Percentiles rank a stretch among this genome's conserved stretches.
Conservation (phyloP, 306 rosid species). For the Spatholobus suberectus region DNA sequence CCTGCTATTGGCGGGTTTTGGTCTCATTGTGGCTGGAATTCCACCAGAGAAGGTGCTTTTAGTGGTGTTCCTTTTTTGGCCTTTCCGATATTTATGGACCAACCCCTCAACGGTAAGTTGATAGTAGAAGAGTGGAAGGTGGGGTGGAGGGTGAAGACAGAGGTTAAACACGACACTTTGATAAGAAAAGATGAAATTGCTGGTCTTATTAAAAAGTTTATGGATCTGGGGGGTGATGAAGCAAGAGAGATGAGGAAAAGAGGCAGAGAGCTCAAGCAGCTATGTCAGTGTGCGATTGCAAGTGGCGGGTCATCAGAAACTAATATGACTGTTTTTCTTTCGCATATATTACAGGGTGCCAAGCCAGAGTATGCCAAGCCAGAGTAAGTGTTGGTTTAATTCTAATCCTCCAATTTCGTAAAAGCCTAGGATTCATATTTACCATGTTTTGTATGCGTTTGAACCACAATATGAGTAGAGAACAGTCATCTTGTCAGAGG, state of each 20-base stretch:
- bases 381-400: not conserved
- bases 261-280: conserved; percentile 37
- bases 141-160: conserved; percentile 60
- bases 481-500: too few species aligned
- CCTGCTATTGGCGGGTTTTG: conserved; percentile 62
- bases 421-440: not conserved
- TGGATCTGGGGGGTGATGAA: conserved; percentile 51
- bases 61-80: conserved; percentile 64
- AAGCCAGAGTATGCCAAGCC: too few species aligned
- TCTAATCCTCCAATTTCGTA: not conserved
- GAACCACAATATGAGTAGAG: not conserved
- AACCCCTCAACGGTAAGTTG: conserved; percentile 40
- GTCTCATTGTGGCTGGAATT: conserved; percentile 78
- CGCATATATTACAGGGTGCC: not conserved
- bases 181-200: conserved; percentile 54
- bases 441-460: not conserved
- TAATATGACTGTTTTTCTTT: conserved; percentile 45
- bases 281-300: conserved; percentile 44
- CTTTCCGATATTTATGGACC: conserved; percentile 53
- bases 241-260: conserved; percentile 50
- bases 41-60: conserved; percentile 58
- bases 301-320: conserved; percentile 53
- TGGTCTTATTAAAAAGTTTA: conserved; percentile 46
- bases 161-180: conserved; percentile 31
- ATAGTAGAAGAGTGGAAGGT: conserved; percentile 66